Conservation (phyloP, 257 asterid genomes). For the Striga asiatica region DNA sequence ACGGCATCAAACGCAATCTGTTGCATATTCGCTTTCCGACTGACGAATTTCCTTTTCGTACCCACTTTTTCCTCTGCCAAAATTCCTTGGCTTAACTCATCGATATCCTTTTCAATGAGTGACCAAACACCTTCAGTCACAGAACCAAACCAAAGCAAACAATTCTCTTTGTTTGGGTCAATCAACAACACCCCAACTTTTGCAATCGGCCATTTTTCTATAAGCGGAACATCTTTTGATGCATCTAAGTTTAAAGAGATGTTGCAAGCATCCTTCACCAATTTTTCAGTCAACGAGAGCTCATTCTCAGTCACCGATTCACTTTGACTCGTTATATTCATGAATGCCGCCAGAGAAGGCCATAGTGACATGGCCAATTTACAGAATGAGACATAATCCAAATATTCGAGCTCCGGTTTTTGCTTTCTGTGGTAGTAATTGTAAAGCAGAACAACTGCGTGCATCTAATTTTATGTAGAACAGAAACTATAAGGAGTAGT, state of each 20-base stretch:
- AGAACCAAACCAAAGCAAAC: conserved; percentile 30
- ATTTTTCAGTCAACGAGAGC: conserved; percentile 49
- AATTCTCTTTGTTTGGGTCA: conserved; percentile 39
- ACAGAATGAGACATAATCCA: conserved; percentile 38
- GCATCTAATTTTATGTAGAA: conserved; percentile 37
- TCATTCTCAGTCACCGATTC: conserved; percentile 14
- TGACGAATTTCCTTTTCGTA: conserved; percentile 28
- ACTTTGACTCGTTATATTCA: conserved; percentile 19
- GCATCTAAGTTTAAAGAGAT: conserved; percentile 37
- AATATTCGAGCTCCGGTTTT: conserved; percentile 21
- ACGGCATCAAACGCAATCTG: conserved; percentile 40
- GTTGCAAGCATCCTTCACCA: conserved; percentile 52
- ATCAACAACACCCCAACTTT: conserved; percentile 51
- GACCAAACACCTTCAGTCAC: conserved; percentile 61
- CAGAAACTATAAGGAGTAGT: no score
- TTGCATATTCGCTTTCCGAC: conserved; percentile 18
- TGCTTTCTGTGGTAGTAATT: conserved; percentile 67
- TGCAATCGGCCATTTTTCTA: conserved; percentile 33
- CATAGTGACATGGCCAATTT: conserved; percentile 33
- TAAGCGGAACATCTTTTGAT: conserved; percentile 24
- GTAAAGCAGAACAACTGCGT: conserved; percentile 73
- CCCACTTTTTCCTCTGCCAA: conserved; percentile 4
- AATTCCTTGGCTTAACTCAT: conserved; percentile 4
- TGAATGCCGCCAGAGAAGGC: conserved; percentile 33
- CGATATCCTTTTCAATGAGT: conserved; percentile 33